Evolutionary conservation across 306 rosid species (phyloP).

Genomic region (Quercus robur): DNA sequence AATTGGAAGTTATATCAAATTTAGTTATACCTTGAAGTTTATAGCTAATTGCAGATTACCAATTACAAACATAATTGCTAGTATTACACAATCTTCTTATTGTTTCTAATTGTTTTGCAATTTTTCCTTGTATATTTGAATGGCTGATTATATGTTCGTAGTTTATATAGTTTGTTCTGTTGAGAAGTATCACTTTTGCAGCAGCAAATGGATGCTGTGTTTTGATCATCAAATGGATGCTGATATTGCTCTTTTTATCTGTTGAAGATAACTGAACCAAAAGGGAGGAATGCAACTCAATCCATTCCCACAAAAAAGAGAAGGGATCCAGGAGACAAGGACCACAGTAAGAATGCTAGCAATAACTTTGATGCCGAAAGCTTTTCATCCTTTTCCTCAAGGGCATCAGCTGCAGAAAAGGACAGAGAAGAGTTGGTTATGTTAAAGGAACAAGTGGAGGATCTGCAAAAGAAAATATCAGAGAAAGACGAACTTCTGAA

Average conservation of each 20-base stretch:
- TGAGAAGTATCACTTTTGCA: neutral
- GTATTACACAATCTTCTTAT: neutral
- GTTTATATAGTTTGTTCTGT: neutral
- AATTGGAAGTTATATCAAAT: neutral
- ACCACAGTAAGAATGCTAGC: conserved; percentile 40
- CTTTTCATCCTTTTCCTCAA: conserved; percentile 56
- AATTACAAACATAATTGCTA: neutral
- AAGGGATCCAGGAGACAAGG: conserved; percentile 60
- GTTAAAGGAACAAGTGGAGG: conserved; percentile 73
- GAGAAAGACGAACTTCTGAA: conserved; percentile 78
- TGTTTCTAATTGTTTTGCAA: neutral
- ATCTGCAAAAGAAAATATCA: conserved; percentile 56
- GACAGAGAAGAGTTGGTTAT: conserved; percentile 64
- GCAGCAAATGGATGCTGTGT: neutral
- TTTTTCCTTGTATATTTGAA: neutral
- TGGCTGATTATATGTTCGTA: neutral
- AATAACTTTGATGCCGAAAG: conserved; percentile 44
- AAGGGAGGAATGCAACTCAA: conserved; percentile 57
- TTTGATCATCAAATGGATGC: neutral
- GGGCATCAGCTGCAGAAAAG: conserved; percentile 52
- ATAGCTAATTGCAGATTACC: neutral
- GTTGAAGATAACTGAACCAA: conserved; percentile 47
- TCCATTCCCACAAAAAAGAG: conserved; percentile 65
- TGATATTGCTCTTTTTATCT: conserved; percentile 11
- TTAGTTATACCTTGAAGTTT: neutral